A percentile compares a stretch with the other conserved stretches of the same genome.
Conservation (phyloP, 805 yeast genomes). For the Candida bentonensis region DNA sequence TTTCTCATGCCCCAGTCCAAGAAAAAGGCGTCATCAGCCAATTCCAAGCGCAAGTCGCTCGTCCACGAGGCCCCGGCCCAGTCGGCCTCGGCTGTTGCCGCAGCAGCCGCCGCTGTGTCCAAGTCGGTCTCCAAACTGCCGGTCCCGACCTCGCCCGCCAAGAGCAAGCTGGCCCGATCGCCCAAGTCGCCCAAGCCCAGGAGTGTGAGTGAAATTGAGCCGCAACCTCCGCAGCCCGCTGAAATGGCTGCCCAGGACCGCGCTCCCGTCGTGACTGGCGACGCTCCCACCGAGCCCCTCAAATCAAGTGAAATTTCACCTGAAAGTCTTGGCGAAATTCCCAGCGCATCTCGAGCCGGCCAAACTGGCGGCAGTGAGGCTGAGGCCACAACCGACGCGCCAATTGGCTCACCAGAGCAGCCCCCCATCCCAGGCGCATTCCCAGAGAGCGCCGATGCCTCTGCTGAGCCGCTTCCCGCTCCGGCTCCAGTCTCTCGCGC, state of each 20-base stretch:
- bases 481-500: background rate
- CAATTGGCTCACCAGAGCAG: too few species aligned
- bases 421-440: background rate
- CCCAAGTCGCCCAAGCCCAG: background rate
- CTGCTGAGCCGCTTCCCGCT: background rate
- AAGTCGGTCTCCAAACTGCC: background rate
- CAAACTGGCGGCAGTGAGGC: background rate
- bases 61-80: background rate
- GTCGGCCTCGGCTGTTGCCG: background rate
- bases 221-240: too few species aligned
- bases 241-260: background rate
- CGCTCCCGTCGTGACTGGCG: background rate
- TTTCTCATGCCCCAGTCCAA: constrained; percentile 1
- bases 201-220: background rate
- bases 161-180: background rate
- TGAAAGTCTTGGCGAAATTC: background rate
- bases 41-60: background rate
- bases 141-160: background rate
- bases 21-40: background rate
- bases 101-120: background rate
- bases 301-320: background rate
- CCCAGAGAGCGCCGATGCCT: background rate
- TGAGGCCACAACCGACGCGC: background rate
- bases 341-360: background rate
- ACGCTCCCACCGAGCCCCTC: background rate